These are phyloP conservation scores for Penicillium sp. DNA, from an alignment of 2,329 filamentous ascomycete species.

Conservation along the genomic window DNA sequence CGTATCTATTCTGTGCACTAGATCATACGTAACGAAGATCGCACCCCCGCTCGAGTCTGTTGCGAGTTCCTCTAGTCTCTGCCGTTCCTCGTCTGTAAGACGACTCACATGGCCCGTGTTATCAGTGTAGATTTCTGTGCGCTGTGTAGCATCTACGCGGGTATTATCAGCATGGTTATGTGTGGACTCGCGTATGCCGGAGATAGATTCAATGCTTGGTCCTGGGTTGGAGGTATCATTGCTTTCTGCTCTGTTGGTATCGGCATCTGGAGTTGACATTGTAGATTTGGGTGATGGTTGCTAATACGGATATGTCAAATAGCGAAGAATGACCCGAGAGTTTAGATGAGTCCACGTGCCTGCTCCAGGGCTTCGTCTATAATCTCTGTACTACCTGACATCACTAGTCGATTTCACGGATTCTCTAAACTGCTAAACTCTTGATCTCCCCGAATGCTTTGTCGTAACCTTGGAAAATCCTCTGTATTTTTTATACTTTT, in stretches of 20 bases:
- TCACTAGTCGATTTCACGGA: too few relatives aligned
- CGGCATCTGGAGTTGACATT: not conserved
- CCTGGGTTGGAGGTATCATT: not conserved
- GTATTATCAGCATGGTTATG: not conserved
- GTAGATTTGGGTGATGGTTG: not conserved
- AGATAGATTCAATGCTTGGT: not conserved
- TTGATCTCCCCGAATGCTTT: too few relatives aligned
- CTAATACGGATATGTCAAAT: too few relatives aligned
- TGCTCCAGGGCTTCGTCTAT: too few relatives aligned
- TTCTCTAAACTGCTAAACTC: too few relatives aligned
- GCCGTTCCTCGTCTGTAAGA: not conserved
- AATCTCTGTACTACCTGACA: too few relatives aligned
- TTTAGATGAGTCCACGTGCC: too few relatives aligned
- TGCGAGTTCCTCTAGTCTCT: not conserved
- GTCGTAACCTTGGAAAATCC: too few relatives aligned
- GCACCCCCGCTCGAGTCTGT: not conserved
- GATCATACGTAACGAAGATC: not conserved
- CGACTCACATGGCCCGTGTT: not conserved
- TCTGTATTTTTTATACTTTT: too few relatives aligned
- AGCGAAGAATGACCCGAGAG: too few relatives aligned
- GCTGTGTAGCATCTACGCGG: not conserved
- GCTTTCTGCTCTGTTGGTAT: not conserved
- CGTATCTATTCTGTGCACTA: not conserved
- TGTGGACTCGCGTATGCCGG: not conserved
- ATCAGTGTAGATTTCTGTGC: not conserved